These are phyloP conservation scores for Entoloma clypeatum DNA, from an alignment of 1,284 basidiomycete species.

Conservation along the genomic window DNA sequence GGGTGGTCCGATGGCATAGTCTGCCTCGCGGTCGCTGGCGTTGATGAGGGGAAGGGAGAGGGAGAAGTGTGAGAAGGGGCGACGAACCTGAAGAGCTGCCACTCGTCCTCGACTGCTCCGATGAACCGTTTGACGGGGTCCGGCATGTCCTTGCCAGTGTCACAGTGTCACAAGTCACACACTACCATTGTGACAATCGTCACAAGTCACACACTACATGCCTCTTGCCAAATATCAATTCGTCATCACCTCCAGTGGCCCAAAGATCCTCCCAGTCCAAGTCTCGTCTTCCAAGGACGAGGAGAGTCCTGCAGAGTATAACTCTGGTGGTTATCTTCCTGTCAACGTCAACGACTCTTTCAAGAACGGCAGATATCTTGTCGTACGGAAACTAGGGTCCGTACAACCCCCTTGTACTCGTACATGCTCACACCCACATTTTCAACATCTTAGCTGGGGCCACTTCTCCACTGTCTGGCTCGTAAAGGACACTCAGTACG, in stretches of 20 bases:
- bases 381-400: slow-evolving; percentile 81
- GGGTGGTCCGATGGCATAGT: slow-evolving; percentile 70
- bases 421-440: slow-evolving; percentile 17
- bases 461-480: slow-evolving; percentile 90
- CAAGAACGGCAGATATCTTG: slow-evolving; percentile 73
- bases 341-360: slow-evolving; percentile 78
- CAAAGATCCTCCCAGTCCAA: slow-evolving; percentile 66
- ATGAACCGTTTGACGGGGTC: slow-evolving; percentile 33
- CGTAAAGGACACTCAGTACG: slow-evolving; percentile 68
- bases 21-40: slow-evolving; percentile 58
- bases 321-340: slow-evolving; percentile 76
- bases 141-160: slow-evolving; percentile 6
- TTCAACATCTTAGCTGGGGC: slow-evolving; percentile 63
- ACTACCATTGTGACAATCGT: no score
- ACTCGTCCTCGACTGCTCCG: slow-evolving; percentile 78
- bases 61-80: slow-evolving; percentile 5
- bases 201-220: slow-evolving; percentile 43
- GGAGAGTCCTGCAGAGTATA: slow-evolving; percentile 77
- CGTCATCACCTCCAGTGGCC: slow-evolving; percentile 60
- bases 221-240: slow-evolving; percentile 71
- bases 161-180: no score
- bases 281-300: slow-evolving; percentile 66
- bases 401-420: slow-evolving; percentile 21
- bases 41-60: slow-evolving; percentile 11
- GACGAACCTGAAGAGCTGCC: slow-evolving; percentile 72